Base-by-base conservation (phyloP, 2,329 filamentous ascomycete genomes). In the Colletotrichum navitas region DNA sequence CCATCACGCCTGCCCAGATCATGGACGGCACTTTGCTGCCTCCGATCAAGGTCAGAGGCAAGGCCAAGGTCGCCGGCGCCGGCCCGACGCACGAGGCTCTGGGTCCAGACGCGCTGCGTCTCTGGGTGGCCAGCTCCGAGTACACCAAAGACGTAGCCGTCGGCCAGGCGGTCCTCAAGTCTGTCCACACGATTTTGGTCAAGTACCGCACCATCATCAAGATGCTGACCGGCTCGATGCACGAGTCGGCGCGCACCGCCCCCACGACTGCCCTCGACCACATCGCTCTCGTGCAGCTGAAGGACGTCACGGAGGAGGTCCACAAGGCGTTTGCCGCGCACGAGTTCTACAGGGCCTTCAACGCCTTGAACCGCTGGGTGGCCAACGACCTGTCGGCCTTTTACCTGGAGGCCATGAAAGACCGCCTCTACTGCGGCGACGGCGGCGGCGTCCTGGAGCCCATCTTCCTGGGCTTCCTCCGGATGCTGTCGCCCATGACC, bases 121-220 rank as follows among this genome's bases (percentile, higher is more conserved):
- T 99, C 36, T 98, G 95, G 95, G 95, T 90, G 36, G 95, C 95
- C 3, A 94, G 93, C 80, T 94, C 93, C 76, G 95, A 99, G 81
- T 98, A 96, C 80, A 97, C 94, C 3, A 89, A 89, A 24, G 96
- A 99, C 79, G 91, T 98, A 7, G 87, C 92, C 8, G 92, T 99
- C 74, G 93, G 95, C 29, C 89, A 92, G 74, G 88, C 91, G 1
- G 91, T 96, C 0, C 86, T 99, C 10, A 89, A 92, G 76, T 89
- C 92, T 1, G 89, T 96, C 14, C 93, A 97, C 75, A 89, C 88
- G 56, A 88, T 90, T 2, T 83, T 98, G 32, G 87, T 95, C 81
- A 98, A 97, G 80, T 97, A 95, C 79, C 92, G 96, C 21, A 92
- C 93, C 60, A 97, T 93, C 0, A 89, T 97, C 80, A 97, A 96